Evolutionary conservation across 1,284 basidiomycete species (phyloP), one percentile per base, ranked within the genome.

Genomic region (Kwoniella shivajii): DNA sequence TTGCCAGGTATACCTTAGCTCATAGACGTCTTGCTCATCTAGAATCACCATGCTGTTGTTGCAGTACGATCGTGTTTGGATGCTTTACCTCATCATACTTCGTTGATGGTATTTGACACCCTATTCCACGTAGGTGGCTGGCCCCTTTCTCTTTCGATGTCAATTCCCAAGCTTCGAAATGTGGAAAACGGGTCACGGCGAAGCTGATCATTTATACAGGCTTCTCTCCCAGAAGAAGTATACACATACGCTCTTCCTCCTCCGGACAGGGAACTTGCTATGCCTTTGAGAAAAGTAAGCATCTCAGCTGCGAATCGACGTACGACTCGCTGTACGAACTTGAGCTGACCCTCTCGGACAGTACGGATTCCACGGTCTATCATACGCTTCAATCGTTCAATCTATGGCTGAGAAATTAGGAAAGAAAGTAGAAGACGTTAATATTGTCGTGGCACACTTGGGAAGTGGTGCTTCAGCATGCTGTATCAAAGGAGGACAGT

Each of bases 281-380:
- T 83, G 57, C 88, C 88, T 0, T 79, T 93, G 42, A 85, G 85
- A 68, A 92, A 91, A 56, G 71, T 72, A 34, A 42, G 61, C 54
- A 26, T 3, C 18, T 14, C 41, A 49, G 30, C 16, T 57, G 13
- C 24, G 14, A 36, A 36, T n/a, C n/a, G n/a, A n/a, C n/a, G n/a
- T 16, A 5, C 18, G 27, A 18, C 22, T 22, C 14, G 27, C 22
- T 14, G 31, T 18, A 26, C 22, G n/a, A n/a, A 9, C 11, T 30
- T 10, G 4, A 37, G 44, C 45, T 22, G 16, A 50, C 31, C 18
- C n/a, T 26, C 9, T 18, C 13, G 43, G n/a, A 14, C 56, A 76
- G 75, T 93, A 92, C 70, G 91, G 91, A 26, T 92, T 92, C 76
- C 92, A 94, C 67, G 91, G 91, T 4, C 78, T 80, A 6, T 77